Percentiles rank a stretch among this genome's conserved stretches.
These are phyloP conservation scores for Fagopyrum homotropicum DNA, from an alignment of 148 eudicot genomes.

Conservation along the genomic window DNA sequence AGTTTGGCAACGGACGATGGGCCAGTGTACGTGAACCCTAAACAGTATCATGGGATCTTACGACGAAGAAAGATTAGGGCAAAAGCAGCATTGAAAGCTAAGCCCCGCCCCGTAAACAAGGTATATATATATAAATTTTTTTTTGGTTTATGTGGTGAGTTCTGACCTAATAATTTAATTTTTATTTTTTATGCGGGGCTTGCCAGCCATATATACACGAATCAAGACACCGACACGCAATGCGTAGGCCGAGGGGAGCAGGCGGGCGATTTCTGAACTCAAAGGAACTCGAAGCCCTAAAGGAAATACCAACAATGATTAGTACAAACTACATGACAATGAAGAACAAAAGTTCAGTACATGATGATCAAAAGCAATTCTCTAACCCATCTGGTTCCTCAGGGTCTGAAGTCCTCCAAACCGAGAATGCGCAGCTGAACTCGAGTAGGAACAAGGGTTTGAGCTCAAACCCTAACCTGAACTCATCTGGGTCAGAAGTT, in stretches of 20 bases:
- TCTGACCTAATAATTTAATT: too few species aligned
- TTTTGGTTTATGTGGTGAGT: too few species aligned
- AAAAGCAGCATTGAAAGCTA: constrained; percentile 25
- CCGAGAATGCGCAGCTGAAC: background rate
- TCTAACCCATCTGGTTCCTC: constrained; percentile 12
- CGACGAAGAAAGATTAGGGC: constrained; percentile 67
- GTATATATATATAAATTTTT: constrained; percentile 15
- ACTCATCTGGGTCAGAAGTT: constrained; percentile 6
- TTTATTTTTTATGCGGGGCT: background rate
- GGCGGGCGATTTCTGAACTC: constrained; percentile 40
- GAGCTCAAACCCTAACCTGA: background rate
- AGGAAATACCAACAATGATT: background rate
- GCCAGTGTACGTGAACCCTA: constrained; percentile 61
- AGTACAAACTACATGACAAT: background rate
- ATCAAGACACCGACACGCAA: constrained; percentile 40
- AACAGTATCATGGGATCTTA: constrained; percentile 73
- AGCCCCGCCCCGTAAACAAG: constrained; percentile 22
- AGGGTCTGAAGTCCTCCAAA: constrained; percentile 8
- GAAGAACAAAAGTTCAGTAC: background rate
- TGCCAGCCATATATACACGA: constrained; percentile 36
- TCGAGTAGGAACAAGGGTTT: background rate
- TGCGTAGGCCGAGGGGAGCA: constrained; percentile 38
- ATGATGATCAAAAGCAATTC: background rate
- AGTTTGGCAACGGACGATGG: constrained; percentile 53
- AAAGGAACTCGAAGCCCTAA: constrained; percentile 15